Evolutionary conservation across 169 alveolate genomes (phyloP).

Genomic region (Amoebophrya sp.): DNA sequence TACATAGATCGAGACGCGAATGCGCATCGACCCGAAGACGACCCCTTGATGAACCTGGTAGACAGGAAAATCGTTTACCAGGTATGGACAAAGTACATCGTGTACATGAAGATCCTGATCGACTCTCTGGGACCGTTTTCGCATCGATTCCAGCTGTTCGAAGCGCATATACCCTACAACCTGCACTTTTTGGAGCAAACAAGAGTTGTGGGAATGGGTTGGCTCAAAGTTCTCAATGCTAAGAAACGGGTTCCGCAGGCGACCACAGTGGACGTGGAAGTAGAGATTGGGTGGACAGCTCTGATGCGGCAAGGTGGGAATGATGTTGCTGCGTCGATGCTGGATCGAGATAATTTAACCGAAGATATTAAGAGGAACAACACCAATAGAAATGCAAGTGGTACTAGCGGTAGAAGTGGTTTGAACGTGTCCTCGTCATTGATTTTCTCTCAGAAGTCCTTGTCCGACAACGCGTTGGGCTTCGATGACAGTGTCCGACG

Average conservation of each 20-base stretch:
- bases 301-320: background rate
- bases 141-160: background rate
- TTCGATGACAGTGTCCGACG: no score
- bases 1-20: background rate
- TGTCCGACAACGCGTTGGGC: no score
- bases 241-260: background rate
- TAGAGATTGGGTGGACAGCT: background rate
- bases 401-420: no score
- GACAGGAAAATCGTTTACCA: background rate
- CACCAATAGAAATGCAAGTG: no score
- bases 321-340: background rate
- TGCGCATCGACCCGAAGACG: background rate
- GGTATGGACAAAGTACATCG: background rate
- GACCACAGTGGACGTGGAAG: background rate
- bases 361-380: no score
- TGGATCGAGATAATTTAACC: background rate
- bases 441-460: no score
- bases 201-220: background rate
- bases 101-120: constrained; percentile 22
- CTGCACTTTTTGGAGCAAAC: background rate
- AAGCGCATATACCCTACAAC: background rate
- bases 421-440: no score
- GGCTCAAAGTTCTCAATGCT: background rate
- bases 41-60: background rate
- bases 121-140: background rate